phyloP scores from a whole-genome alignment of 441 rosid genomes.

The Capsella rubella region DNA sequence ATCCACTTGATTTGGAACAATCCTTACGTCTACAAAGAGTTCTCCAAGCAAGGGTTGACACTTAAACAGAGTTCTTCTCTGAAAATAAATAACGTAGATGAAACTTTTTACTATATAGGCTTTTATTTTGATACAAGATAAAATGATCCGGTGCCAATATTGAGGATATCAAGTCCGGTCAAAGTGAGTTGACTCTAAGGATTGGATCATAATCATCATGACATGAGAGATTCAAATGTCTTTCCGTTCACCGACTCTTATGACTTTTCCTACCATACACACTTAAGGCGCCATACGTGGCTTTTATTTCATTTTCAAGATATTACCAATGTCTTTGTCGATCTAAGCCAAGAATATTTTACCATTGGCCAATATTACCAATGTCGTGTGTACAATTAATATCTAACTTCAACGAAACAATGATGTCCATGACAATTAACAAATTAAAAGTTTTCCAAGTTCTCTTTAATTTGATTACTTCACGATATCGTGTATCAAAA shows the following conservation, averaged over 20 bases:
- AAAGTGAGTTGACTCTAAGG: background rate
- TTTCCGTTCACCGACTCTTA: slow-evolving; percentile 4
- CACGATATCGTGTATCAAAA: no score
- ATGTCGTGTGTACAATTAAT: no score
- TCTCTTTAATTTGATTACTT: background rate
- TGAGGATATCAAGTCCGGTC: background rate
- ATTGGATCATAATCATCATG: background rate
- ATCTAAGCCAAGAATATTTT: background rate
- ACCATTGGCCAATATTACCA: background rate
- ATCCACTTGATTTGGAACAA: no score
- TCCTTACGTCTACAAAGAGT: no score
- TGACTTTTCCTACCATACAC: background rate
- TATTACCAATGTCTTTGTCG: background rate
- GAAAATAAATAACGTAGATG: no score
- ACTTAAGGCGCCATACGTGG: background rate
- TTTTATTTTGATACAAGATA: background rate
- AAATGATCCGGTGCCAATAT: background rate
- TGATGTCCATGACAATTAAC: no score
- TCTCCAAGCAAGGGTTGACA: no score
- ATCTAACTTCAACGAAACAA: no score
- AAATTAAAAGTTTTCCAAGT: no score
- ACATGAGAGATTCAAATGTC: background rate
- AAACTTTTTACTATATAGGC: no score
- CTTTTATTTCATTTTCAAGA: background rate
- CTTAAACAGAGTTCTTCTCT: no score